Conservation (phyloP, 208 protist genomes). For the Kentomonas sorsogonicus region DNA sequence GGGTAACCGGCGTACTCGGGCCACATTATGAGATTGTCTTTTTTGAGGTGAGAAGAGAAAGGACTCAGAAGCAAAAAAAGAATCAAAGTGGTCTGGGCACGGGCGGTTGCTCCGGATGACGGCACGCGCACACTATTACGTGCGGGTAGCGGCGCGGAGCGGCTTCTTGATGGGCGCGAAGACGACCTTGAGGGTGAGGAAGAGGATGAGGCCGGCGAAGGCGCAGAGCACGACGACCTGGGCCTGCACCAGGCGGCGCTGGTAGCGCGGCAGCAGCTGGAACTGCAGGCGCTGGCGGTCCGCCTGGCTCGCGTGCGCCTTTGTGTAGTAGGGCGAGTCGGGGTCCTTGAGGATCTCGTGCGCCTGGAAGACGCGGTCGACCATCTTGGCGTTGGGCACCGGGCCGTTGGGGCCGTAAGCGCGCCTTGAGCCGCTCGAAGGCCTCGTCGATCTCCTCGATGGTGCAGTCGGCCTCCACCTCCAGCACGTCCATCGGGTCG, state of each 20-base stretch:
- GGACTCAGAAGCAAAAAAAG: neutral
- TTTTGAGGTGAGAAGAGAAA: too few relatives aligned
- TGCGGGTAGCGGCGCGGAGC: constrained; percentile 63
- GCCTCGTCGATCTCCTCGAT: constrained; percentile 74
- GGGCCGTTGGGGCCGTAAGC: constrained; percentile 63
- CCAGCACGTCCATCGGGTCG: constrained; percentile 73
- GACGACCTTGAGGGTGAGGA: constrained; percentile 48
- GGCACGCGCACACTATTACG: constrained; percentile 5
- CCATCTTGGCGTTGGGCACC: constrained; percentile 61
- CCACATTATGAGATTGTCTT: neutral
- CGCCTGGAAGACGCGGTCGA: constrained; percentile 69
- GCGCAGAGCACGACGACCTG: constrained; percentile 59
- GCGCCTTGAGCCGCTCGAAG: constrained; percentile 46
- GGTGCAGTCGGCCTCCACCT: constrained; percentile 50
- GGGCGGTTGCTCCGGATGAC: too few relatives aligned
- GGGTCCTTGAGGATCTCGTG: constrained; percentile 82
- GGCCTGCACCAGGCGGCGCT: constrained; percentile 55
- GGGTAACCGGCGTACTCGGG: too few relatives aligned
- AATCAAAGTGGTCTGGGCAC: neutral
- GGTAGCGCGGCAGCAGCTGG: constrained; percentile 67
- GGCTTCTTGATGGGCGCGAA: constrained; percentile 66
- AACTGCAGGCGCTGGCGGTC: constrained; percentile 79
- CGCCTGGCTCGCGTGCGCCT: constrained; percentile 62
- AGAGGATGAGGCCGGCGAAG: constrained; percentile 26
- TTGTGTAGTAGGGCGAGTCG: constrained; percentile 73